These are phyloP conservation scores for Ricinus communis DNA, from an alignment of 345 rosid genomes.

Conservation along the genomic window DNA sequence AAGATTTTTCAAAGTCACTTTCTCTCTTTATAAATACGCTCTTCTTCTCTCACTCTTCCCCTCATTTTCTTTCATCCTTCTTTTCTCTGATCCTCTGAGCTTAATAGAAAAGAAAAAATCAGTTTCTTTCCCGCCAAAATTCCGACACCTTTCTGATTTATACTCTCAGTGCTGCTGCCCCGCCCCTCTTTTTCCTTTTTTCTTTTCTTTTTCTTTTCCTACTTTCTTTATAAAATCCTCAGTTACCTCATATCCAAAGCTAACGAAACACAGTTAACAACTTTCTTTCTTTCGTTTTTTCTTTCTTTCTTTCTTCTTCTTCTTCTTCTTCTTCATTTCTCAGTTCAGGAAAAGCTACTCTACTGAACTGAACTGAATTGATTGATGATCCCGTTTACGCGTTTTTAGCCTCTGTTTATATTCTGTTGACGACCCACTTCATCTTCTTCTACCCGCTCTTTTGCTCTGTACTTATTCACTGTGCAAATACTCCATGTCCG, in stretches of 20 bases:
- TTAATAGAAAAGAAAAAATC: too few species aligned
- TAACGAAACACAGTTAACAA: too few species aligned
- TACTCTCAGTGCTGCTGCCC: not conserved
- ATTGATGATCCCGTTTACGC: not conserved
- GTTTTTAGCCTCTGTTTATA: not conserved
- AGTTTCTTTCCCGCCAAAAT: constrained; percentile 5
- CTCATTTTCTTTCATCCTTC: not conserved
- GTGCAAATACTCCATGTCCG: not conserved
- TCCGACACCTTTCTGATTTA: not conserved
- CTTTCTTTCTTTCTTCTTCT: not conserved
- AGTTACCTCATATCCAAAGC: too few species aligned
- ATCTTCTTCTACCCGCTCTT: too few species aligned
- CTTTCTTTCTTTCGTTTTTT: not conserved
- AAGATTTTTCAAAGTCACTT: too few species aligned
- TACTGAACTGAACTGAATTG: too few species aligned
- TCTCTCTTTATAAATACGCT: not conserved
- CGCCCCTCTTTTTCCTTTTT: not conserved
- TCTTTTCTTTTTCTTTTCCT: not conserved
- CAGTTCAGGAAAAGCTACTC: too few species aligned
- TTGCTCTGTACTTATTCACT: too few species aligned
- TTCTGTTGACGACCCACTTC: too few species aligned
- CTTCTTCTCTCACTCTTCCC: not conserved
- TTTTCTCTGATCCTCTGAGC: not conserved
- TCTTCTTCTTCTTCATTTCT: too few species aligned
- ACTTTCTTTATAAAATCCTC: not conserved